Evolutionary conservation across 768 basidiomycete species (phyloP).

Genomic region (Lentinula guzmanii): DNA sequence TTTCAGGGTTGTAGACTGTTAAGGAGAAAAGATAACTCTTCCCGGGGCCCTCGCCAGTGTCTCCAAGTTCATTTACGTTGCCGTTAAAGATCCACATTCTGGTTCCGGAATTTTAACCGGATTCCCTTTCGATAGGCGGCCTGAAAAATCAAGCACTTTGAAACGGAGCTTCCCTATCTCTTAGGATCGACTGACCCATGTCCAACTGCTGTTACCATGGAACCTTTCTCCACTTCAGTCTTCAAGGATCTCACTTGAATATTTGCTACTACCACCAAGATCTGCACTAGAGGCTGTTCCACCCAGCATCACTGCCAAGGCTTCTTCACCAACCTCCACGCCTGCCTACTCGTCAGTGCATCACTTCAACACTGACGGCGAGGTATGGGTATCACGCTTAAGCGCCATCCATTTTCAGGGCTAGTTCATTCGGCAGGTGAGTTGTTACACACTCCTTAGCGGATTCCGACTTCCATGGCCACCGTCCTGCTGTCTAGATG

Average conservation of each 20-base stretch:
- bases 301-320: constrained; percentile 69
- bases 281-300: constrained; percentile 79
- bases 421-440: constrained; percentile 89
- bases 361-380: constrained; percentile 70
- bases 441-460: constrained; percentile 87
- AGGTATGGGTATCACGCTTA: constrained; percentile 83
- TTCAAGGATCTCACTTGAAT: constrained; percentile 83
- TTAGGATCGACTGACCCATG: constrained; percentile 84
- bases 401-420: constrained; percentile 91
- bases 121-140: no score
- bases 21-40: no score
- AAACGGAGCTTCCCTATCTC: no score
- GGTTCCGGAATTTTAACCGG: no score
- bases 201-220: constrained; percentile 84
- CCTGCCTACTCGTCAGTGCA: constrained; percentile 71
- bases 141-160: no score
- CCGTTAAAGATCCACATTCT: no score
- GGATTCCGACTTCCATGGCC: constrained; percentile 83
- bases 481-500: constrained; percentile 86
- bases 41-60: no score
- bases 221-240: constrained; percentile 88
- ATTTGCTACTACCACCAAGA: constrained; percentile 89
- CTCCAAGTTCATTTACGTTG: no score
- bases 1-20: no score
- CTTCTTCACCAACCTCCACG: constrained; percentile 77